Evolutionary conservation across 2,329 filamentous ascomycete species (phyloP).

Genomic region (Xylaria multiplex): DNA sequence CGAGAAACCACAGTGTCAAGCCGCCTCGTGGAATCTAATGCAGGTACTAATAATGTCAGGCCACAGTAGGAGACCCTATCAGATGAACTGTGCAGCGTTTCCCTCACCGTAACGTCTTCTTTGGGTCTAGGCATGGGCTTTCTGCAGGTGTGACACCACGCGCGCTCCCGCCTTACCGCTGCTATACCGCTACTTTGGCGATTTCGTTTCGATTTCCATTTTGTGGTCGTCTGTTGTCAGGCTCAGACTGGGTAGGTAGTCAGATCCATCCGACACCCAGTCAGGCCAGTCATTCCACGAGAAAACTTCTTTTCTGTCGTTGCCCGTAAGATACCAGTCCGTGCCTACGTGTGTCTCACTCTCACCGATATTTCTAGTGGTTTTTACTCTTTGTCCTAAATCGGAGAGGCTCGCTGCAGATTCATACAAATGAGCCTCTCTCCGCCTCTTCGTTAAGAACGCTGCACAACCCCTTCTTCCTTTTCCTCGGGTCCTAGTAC

Average conservation of each 20-base stretch:
- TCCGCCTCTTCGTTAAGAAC: constrained; percentile 46
- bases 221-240: constrained; percentile 37
- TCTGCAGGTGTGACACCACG: constrained; percentile 36
- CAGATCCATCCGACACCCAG: constrained; percentile 38
- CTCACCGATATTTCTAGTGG: constrained; percentile 50
- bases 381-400: constrained; percentile 45
- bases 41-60: constrained; percentile 44
- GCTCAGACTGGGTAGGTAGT: constrained; percentile 30
- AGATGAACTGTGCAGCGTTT: constrained; percentile 32
- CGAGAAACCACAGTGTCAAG: constrained; percentile 43
- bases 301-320: constrained; percentile 36
- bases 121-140: constrained; percentile 21
- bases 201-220: constrained; percentile 38
- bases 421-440: constrained; percentile 36
- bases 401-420: constrained; percentile 50
- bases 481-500: constrained; percentile 37
- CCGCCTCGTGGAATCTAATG: constrained; percentile 46
- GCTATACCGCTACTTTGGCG: constrained; percentile 39
- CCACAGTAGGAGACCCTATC: constrained; percentile 25
- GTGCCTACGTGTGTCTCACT: constrained; percentile 48
- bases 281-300: constrained; percentile 36
- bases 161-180: constrained; percentile 35
- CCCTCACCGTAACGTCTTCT: constrained; percentile 31
- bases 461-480: constrained; percentile 39
- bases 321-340: constrained; percentile 37